Base-by-base conservation (phyloP, 1,139 yeast species). In the Candida tropicalis region DNA sequence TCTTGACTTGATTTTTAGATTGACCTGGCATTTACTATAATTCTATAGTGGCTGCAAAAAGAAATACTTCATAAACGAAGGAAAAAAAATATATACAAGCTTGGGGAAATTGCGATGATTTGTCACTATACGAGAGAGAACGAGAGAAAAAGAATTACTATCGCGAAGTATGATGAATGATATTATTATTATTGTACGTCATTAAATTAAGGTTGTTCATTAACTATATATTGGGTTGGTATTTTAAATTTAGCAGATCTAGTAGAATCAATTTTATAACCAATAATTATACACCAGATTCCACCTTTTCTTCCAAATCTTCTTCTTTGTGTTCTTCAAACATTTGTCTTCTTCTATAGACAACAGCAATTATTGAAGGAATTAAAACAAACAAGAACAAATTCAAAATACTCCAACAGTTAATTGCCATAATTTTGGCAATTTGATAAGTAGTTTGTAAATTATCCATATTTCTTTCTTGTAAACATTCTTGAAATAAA, bases 361-460 rank as follows among this genome's bases (percentile, higher is more conserved):
- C 35, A 17, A 29, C 13, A 6, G 35, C 5, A 31, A 41, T 35
- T 9, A 39, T 23, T 4, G 33, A 37, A 11, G 72, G 71, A 4
- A 60, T 49, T 9, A 63, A 38, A 11, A 60, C 57, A 42, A 64
- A 63, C 24, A 65, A 54, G 26, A 56, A 54, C 13, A 56, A 46
- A 35, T 57, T 58, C 35, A 63, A 52, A 4, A 62, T 58, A 13
- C 54, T 42, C 52, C 62, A 56, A 42, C 63, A 56, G 39, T 55
- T 54, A n/a, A 46, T 43, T 13, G 55, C 40, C 7, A 50, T 34
- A 7, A 41, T 32, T 25, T 42, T 26, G 29, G 31, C 31, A 29
- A 35, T 33, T 33, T 34, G 28, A 35, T 34, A 38, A 18, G 16
- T 25, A 13, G 35, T 35, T 22, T 35, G 31, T 10, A 42, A 29